phyloP scores from a whole-genome alignment of 2,329 filamentous ascomycete genomes.

The Elsinoe batatas region DNA sequence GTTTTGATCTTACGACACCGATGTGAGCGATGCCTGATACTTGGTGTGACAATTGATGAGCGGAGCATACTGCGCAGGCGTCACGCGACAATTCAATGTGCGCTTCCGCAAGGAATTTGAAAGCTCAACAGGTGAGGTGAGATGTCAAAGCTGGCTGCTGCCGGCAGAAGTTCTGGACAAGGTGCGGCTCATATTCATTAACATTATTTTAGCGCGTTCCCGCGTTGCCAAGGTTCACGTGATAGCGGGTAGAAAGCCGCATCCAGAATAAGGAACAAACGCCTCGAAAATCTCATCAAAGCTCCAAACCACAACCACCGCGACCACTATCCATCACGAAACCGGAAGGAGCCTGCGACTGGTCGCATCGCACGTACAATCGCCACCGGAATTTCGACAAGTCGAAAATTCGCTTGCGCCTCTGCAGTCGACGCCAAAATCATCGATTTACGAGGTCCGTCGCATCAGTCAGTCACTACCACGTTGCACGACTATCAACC shows the following conservation, averaged over 20 bases:
- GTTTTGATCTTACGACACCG: constrained; percentile 2
- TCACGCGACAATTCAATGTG: constrained; percentile 1
- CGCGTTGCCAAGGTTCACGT: constrained; percentile 12
- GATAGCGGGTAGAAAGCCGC: constrained; percentile 3
- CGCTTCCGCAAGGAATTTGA: background rate
- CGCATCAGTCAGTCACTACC: constrained; percentile 15
- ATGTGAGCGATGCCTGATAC: background rate
- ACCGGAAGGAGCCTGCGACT: constrained; percentile 4
- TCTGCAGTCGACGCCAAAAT: constrained; percentile 14
- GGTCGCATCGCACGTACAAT: constrained; percentile 11
- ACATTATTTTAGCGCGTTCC: background rate
- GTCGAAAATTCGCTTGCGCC: background rate
- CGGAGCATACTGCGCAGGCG: background rate
- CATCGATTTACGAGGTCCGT: constrained; percentile 12
- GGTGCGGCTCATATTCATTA: constrained; percentile 5
- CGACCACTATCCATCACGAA: constrained; percentile 11
- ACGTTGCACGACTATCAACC: constrained; percentile 17
- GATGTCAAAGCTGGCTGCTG: background rate
- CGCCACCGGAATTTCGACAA: background rate
- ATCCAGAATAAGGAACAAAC: constrained; percentile 10
- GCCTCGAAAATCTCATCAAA: constrained; percentile 8
- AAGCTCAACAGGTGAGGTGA: background rate
- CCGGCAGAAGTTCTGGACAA: background rate
- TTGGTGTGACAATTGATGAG: background rate
- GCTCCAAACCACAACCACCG: background rate